A percentile compares a stretch with the other conserved stretches of the same genome.
phyloP scores from a whole-genome alignment of 1,139 yeast species.

The Hemisphaericaspora xylanilytica region DNA sequence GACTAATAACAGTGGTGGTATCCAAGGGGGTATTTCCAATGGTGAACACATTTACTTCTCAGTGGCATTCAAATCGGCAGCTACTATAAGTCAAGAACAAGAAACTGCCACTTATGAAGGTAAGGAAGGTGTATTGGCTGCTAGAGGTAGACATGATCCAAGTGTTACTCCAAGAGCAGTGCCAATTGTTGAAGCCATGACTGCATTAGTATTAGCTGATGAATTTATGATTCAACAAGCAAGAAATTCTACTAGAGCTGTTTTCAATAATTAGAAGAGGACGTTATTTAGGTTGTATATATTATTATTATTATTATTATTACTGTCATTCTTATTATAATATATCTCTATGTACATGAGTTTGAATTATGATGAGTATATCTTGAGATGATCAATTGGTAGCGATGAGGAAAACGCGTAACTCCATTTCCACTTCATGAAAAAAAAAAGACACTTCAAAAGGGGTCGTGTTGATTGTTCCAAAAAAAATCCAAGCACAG shows the following conservation, averaged over 20 bases:
- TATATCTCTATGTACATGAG: not conserved
- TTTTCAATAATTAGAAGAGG: conserved; percentile 15
- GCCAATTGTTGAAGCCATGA: conserved; percentile 97
- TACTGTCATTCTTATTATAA: too few species aligned
- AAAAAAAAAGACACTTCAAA: too few species aligned
- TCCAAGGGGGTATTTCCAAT: conserved; percentile 96
- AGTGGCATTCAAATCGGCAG: conserved; percentile 97
- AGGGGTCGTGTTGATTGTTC: not conserved
- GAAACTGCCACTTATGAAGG: conserved; percentile 87
- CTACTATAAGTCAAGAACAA: conserved; percentile 94
- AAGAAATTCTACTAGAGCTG: conserved; percentile 51
- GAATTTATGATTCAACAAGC: conserved; percentile 81
- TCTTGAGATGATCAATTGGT: too few species aligned
- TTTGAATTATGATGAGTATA: too few species aligned
- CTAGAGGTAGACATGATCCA: conserved; percentile 98
- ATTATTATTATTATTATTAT: too few species aligned
- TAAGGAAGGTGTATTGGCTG: conserved; percentile 79
- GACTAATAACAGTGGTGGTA: conserved; percentile 94
- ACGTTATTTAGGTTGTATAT: too few species aligned
- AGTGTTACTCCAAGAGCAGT: conserved; percentile 98
- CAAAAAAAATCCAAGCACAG: too few species aligned
- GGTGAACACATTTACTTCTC: conserved; percentile 94
- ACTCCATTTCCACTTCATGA: too few species aligned
- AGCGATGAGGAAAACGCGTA: too few species aligned
- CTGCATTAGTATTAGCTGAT: conserved; percentile 89